A percentile compares a stretch with the other conserved stretches of the same genome.
These are phyloP conservation scores for Penicillium griseofulvum DNA, from an alignment of 2,329 filamentous ascomycete species.

Conservation along the genomic window DNA sequence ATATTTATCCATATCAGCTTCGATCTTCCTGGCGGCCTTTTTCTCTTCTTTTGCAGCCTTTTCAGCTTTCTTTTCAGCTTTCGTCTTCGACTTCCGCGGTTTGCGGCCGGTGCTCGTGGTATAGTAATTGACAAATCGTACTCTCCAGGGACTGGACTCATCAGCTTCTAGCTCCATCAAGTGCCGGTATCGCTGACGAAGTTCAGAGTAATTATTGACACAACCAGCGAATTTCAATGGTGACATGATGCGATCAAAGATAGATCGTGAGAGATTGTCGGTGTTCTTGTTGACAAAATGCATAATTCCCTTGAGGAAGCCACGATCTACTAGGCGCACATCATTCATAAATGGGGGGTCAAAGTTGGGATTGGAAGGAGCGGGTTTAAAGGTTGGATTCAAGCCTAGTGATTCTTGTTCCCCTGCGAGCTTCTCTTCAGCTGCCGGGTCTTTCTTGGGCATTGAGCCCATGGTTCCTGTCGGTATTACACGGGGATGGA, in stretches of 20 bases:
- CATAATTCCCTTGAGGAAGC: constrained; percentile 60
- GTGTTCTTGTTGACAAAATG: constrained; percentile 82
- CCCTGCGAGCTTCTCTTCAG: constrained; percentile 17
- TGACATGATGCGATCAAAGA: constrained; percentile 70
- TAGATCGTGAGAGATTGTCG: constrained; percentile 67
- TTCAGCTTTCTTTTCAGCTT: constrained; percentile 6
- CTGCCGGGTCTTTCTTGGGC: constrained; percentile 21
- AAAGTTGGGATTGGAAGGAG: constrained; percentile 58
- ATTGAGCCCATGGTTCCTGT: constrained; percentile 80
- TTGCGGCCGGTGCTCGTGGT: constrained; percentile 70
- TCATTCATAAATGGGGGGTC: constrained; percentile 77
- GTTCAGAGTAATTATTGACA: constrained; percentile 70
- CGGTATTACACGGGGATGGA: constrained; percentile 84
- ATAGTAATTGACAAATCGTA: constrained; percentile 87
- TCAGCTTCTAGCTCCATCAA: constrained; percentile 71
- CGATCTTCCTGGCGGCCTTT: constrained; percentile 16
- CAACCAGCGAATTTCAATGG: constrained; percentile 81
- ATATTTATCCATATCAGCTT: constrained; percentile 1
- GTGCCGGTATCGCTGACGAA: constrained; percentile 67
- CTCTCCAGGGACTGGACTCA: constrained; percentile 45
- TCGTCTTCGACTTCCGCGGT: constrained; percentile 42
- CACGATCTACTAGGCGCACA: constrained; percentile 64
- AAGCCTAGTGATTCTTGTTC: constrained; percentile 21
- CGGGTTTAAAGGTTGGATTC: constrained; percentile 20
- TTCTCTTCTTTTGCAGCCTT: constrained; percentile 13